A percentile compares a stretch with the other conserved stretches of the same genome.
Evolutionary conservation across 176 grass and related monocot species (phyloP).

Genomic region (Lolium perenne): DNA sequence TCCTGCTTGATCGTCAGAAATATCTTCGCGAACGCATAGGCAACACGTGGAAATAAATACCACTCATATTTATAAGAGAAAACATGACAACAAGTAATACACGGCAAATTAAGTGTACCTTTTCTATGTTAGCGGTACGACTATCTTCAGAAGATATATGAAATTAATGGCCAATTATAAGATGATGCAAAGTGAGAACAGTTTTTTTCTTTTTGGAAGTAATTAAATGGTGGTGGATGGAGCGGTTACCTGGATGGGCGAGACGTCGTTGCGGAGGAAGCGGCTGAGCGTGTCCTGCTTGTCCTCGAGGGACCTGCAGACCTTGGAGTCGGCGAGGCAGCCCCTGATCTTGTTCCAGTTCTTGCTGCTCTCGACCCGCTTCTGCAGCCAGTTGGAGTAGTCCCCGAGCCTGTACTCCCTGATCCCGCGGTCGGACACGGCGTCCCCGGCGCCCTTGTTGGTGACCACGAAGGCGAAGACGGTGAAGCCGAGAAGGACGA

Average conservation of each 20-base stretch:
- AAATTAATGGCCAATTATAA: neutral
- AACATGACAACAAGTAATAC: neutral
- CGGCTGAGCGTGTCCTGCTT: constrained; percentile 12
- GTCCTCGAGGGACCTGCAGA: constrained; percentile 62
- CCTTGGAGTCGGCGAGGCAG: constrained; percentile 73
- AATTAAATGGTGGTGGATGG: neutral
- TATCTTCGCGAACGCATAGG: neutral
- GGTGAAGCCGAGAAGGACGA: constrained; percentile 68
- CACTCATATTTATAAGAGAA: neutral
- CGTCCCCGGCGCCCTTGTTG: constrained; percentile 75
- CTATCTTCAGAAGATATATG: too few species aligned
- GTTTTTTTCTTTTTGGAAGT: neutral
- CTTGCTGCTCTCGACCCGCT: constrained; percentile 54
- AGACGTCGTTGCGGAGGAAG: constrained; percentile 56
- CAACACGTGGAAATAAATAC: neutral
- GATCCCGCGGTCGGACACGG: constrained; percentile 54
- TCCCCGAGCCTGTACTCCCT: constrained; percentile 95
- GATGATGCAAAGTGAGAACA: neutral
- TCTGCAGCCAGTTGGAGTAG: constrained; percentile 93
- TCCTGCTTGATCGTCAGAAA: neutral
- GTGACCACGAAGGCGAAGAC: constrained; percentile 90
- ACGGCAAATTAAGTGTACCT: neutral
- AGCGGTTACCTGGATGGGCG: constrained; percentile 72
- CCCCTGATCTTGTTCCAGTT: constrained; percentile 76
- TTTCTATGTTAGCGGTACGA: neutral